Percentiles rank a stretch among this genome's conserved stretches.
phyloP scores from a whole-genome alignment of 1,139 yeast genomes.

The Zhuliangozyma blackwelliae region DNA sequence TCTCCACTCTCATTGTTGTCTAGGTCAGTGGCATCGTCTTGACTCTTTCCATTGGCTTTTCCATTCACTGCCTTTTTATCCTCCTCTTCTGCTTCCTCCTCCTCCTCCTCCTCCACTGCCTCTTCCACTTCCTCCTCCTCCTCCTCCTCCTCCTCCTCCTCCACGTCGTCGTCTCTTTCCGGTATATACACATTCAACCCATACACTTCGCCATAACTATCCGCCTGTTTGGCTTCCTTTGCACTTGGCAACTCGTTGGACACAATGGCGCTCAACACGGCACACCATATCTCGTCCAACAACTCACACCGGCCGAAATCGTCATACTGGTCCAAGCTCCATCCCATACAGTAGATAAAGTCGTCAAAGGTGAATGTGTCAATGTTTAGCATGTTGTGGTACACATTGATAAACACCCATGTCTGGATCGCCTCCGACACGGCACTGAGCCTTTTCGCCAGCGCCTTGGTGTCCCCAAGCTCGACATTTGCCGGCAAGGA shows the following conservation, averaged over 20 bases:
- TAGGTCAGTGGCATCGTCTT: constrained; percentile 8
- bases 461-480: constrained; percentile 4
- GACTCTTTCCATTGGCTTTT: constrained; percentile 6
- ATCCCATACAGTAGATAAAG: constrained; percentile 58
- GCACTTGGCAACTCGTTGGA: constrained; percentile 31
- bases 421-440: constrained; percentile 53
- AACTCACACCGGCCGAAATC: constrained; percentile 49
- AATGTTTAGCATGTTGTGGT: constrained; percentile 56
- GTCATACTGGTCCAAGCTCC: constrained; percentile 44
- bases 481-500: constrained; percentile 27
- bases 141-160: constrained; percentile 13
- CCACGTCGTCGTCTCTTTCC: constrained; percentile 17
- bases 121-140: constrained; percentile 14
- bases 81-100: constrained; percentile 22
- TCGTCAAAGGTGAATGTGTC: constrained; percentile 82
- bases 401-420: constrained; percentile 75
- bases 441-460: constrained; percentile 13
- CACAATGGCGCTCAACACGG: constrained; percentile 45
- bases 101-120: constrained; percentile 23
- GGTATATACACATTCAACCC: constrained; percentile 44
- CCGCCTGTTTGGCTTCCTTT: constrained; percentile 18
- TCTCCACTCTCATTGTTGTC: constrained; percentile 21
- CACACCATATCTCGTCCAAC: constrained; percentile 70
- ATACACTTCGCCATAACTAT: constrained; percentile 25
- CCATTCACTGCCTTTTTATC: constrained; percentile 15